Conservation (phyloP, 2,329 filamentous ascomycete species). For the Eurotiales sp. region DNA sequence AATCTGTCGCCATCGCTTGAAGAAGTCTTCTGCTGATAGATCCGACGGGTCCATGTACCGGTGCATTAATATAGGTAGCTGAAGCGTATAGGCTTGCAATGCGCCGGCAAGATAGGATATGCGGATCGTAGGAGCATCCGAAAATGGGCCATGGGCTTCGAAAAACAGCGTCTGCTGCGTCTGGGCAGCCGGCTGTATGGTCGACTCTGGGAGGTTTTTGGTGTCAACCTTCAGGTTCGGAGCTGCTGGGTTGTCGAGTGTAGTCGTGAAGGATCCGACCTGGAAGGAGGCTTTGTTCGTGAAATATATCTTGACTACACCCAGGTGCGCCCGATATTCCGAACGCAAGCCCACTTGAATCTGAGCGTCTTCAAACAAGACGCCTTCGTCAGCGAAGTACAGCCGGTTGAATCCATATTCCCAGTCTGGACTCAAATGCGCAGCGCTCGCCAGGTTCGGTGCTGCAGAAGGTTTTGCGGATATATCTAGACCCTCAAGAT, state of each 20-base stretch:
- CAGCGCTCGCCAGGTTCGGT: constrained; percentile 86
- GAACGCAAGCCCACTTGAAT: constrained; percentile 88
- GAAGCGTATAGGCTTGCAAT: constrained; percentile 85
- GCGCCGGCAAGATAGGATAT: constrained; percentile 93
- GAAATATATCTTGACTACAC: constrained; percentile 93
- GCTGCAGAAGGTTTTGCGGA: constrained; percentile 52
- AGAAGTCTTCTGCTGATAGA: constrained; percentile 86
- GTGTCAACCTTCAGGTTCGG: constrained; percentile 77
- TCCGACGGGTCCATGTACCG: constrained; percentile 97
- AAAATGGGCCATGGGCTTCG: constrained; percentile 76
- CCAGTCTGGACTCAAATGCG: constrained; percentile 92
- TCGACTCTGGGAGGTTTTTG: constrained; percentile 82
- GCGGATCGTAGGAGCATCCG: constrained; percentile 81
- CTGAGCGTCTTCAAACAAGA: constrained; percentile 92
- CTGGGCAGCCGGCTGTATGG: constrained; percentile 69
- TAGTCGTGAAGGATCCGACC: constrained; percentile 90
- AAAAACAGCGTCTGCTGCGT: constrained; percentile 94
- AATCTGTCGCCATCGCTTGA: constrained; percentile 99
- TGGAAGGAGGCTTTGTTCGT: constrained; percentile 84
- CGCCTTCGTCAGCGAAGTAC: constrained; percentile 73
- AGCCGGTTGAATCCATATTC: constrained; percentile 83
- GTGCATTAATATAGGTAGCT: constrained; percentile 81
- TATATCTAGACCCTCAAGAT: constrained; percentile 81
- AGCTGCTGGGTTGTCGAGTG: constrained; percentile 67
- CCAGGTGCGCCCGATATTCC: constrained; percentile 93